Conservation (phyloP, 2,329 filamentous ascomycete genomes). For the Pseudomassariella vexata region DNA sequence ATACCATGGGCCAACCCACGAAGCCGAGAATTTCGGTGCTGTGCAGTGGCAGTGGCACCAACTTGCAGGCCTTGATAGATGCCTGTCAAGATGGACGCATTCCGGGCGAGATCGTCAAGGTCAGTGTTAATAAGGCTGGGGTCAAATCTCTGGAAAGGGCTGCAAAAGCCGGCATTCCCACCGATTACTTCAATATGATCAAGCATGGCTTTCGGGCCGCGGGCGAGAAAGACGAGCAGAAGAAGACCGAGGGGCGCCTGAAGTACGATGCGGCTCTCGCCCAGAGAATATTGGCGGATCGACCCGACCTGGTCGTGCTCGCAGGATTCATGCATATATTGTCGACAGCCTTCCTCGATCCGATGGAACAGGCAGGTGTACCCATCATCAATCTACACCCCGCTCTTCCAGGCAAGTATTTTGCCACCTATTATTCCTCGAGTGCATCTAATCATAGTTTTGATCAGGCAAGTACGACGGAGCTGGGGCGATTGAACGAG, state of each 20-base stretch:
- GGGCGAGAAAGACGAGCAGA: conserved; percentile 53
- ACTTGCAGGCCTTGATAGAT: conserved; percentile 66
- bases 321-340: conserved; percentile 88
- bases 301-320: conserved; percentile 71
- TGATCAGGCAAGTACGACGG: conserved; percentile 59
- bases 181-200: conserved; percentile 76
- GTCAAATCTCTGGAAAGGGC: conserved; percentile 38
- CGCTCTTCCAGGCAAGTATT: conserved; percentile 37
- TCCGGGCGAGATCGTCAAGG: conserved; percentile 35
- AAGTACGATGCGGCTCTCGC: conserved; percentile 74
- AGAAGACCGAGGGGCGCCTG: conserved; percentile 52
- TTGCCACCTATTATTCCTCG: neutral
- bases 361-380: conserved; percentile 55
- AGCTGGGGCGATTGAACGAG: conserved; percentile 62
- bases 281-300: conserved; percentile 54
- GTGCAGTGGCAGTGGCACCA: conserved; percentile 63
- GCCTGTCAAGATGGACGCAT: conserved; percentile 34
- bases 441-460: conserved; percentile 16
- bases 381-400: conserved; percentile 81
- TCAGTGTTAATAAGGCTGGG: conserved; percentile 43
- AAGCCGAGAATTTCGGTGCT: conserved; percentile 58
- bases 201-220: conserved; percentile 58
- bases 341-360: conserved; percentile 61
- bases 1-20: no score
- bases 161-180: conserved; percentile 57